These are phyloP conservation scores for Papiliotrema nemorosa DNA, from an alignment of 1,284 basidiomycete species.

Conservation along the genomic window DNA sequence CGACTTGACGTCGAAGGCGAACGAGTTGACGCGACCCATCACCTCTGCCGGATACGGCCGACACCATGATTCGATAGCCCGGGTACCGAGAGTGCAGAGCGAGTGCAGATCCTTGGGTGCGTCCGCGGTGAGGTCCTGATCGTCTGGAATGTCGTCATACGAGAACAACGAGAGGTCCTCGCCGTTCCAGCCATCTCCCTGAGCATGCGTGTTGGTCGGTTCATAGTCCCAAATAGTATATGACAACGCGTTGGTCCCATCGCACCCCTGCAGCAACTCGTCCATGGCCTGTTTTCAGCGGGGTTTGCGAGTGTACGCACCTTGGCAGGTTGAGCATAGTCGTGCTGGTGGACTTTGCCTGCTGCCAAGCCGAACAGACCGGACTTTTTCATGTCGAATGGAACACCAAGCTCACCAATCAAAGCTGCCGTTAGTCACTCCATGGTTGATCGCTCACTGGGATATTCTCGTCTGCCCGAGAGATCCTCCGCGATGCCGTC, in stretches of 20 bases:
- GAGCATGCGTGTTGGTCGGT: slow-evolving; percentile 66
- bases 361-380: slow-evolving; percentile 27
- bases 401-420: slow-evolving; percentile 36
- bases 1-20: slow-evolving; percentile 71
- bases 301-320: slow-evolving; percentile 29
- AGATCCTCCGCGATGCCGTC: slow-evolving; percentile 48
- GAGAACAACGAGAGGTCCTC: slow-evolving; percentile 92
- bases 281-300: slow-evolving; percentile 64
- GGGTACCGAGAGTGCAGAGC: slow-evolving; percentile 74
- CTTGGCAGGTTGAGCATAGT: slow-evolving; percentile 64
- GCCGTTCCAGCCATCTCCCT: slow-evolving; percentile 92
- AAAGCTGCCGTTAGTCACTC: slow-evolving; percentile 17
- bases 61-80: slow-evolving; percentile 75
- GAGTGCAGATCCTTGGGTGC: slow-evolving; percentile 18
- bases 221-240: slow-evolving; percentile 92
- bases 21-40: slow-evolving; percentile 62
- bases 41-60: slow-evolving; percentile 73
- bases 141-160: slow-evolving; percentile 59
- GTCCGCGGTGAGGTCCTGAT: slow-evolving; percentile 25
- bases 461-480: slow-evolving; percentile 20
- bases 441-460: slow-evolving; percentile 16
- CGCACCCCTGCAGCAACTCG: slow-evolving; percentile 78
- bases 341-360: slow-evolving; percentile 37
- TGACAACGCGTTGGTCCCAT: slow-evolving; percentile 73
- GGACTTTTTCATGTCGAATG: slow-evolving; percentile 39